Conservation (phyloP, 441 rosid genomes). For the Dalechampia spathulata region DNA sequence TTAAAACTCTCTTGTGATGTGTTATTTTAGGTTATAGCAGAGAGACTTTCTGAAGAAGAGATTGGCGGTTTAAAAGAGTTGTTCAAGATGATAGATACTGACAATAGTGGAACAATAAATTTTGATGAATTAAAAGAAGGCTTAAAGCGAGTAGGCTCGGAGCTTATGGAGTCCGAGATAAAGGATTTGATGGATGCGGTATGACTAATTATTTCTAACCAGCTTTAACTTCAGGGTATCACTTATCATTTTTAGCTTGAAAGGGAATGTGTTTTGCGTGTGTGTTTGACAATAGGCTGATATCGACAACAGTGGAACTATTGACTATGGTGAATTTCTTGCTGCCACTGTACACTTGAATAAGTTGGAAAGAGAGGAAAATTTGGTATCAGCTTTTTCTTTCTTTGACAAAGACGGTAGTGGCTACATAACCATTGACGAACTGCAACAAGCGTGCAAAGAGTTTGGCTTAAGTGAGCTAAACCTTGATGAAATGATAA, state of each 20-base stretch:
- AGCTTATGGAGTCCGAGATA: constrained; percentile 79
- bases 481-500: constrained; percentile 67
- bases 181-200: constrained; percentile 76
- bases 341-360: constrained; percentile 81
- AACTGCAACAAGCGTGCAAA: constrained; percentile 75
- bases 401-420: constrained; percentile 85
- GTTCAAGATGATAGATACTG: constrained; percentile 79
- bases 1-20: not conserved
- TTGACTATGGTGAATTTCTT: constrained; percentile 77
- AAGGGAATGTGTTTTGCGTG: not conserved
- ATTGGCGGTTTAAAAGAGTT: constrained; percentile 77
- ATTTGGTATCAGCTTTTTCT: constrained; percentile 63
- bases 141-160: constrained; percentile 63
- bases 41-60: constrained; percentile 82
- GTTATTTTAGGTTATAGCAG: constrained; percentile 64
- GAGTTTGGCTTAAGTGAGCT: constrained; percentile 70
- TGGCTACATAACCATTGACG: constrained; percentile 76
- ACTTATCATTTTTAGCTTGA: not conserved
- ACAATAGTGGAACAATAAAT: constrained; percentile 68
- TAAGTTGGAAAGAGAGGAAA: constrained; percentile 74
- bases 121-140: constrained; percentile 75
- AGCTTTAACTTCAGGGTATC: not conserved
- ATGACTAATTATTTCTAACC: constrained; percentile 11
- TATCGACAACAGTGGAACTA: constrained; percentile 76
- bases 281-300: constrained; percentile 49